Evolutionary conservation across 768 basidiomycete genomes (phyloP), one percentile per base, ranked within the genome.

Genomic region (Clathrus columnatus): DNA sequence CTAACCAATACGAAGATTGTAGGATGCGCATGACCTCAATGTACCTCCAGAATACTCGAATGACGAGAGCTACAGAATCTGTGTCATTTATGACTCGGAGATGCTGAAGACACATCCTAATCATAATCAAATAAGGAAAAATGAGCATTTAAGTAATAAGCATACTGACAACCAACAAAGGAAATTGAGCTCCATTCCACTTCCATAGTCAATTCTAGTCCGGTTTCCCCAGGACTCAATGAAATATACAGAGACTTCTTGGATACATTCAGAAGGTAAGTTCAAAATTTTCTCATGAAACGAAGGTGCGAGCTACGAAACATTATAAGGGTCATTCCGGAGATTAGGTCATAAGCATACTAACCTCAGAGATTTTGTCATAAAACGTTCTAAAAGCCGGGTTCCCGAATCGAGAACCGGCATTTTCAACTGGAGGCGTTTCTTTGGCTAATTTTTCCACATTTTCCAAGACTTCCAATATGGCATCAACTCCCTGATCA

Each of bases 111-210:
- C 91, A 97, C 36, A 92, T 72, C 59, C 95, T 97, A 63, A 57
- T 18, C 18, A 24, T n/a, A 44, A 50, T n/a, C 30, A 23, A 29
- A 42, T 47, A 20, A 58, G 16, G 16, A 50, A 52, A 17, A 4
- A 7, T 8, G 0, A 53, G n/a, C 17, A 14, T 28, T 2, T 59
- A 10, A 57, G 26, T 28, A 44, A 23, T 6, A 1, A 47, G 5
- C 1, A 24, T 10, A 73, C 91, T 61, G 66, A 96, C 94, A 98
- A 65, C 93, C 93, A 97, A 63, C 94, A 97, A 2, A 98, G 57
- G 64, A 97, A 99, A 69, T 97, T 95, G 44, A 98, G 76, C 65
- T 99, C 96, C 95, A 98, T 98, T 14, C 96, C 96, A 63, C 93
- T 96, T n/a, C 96, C 96, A 69, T 99, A 99, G 69, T 99, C 96